Conservation (phyloP, 192 early-diverging fungal species). For the Podila clonocystis region DNA sequence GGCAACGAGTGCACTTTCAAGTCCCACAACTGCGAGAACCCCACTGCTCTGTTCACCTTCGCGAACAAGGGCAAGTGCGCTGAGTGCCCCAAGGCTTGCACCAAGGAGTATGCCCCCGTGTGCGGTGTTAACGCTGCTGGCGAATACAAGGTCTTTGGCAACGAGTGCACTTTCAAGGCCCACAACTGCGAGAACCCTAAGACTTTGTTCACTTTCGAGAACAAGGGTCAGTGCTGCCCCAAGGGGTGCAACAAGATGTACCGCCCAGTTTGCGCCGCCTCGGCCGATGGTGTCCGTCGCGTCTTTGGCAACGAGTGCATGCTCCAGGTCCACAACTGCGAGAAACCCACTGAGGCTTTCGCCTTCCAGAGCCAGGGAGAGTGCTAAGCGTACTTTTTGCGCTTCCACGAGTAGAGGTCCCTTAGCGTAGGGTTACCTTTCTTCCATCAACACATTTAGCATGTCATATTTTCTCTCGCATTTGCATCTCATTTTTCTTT, state of each 20-base stretch:
- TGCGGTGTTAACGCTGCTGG: neutral
- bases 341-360: neutral
- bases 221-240: neutral
- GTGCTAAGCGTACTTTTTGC: neutral
- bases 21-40: neutral
- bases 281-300: too few relatives aligned
- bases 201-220: neutral
- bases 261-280: too few relatives aligned
- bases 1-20: conserved; percentile 5
- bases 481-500: too few relatives aligned
- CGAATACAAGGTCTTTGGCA: neutral
- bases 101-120: neutral
- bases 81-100: neutral
- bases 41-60: neutral
- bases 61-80: neutral
- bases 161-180: neutral
- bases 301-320: neutral
- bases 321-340: neutral
- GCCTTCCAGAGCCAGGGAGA: neutral
- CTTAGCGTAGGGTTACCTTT: too few relatives aligned
- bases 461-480: too few relatives aligned
- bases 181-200: neutral
- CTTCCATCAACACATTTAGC: too few relatives aligned
- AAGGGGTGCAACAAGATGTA: too few relatives aligned
- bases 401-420: too few relatives aligned